A percentile compares a stretch with the other conserved stretches of the same genome.
phyloP scores from a whole-genome alignment of 306 rosid species.

The Begonia masoniana region DNA sequence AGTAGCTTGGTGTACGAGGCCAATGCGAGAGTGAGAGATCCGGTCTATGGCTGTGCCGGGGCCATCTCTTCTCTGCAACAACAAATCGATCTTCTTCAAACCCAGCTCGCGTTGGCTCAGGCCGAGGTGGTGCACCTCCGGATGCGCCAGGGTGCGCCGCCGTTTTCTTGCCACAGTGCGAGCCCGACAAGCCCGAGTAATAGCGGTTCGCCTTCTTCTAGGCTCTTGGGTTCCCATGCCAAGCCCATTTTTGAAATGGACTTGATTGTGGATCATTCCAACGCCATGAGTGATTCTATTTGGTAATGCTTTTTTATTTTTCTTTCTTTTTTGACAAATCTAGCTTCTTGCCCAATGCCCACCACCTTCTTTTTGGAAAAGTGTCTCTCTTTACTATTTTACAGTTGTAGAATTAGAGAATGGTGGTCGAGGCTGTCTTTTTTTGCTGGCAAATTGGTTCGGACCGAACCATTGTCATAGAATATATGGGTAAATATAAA shows the following conservation, averaged over 20 bases:
- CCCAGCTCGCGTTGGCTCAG: conserved; percentile 77
- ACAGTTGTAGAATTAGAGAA: too few relatives aligned
- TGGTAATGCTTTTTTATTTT: conserved; percentile 21
- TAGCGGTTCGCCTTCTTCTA: conserved; percentile 49
- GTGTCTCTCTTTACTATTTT: too few relatives aligned
- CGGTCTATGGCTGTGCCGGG: conserved; percentile 82
- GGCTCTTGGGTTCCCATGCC: conserved; percentile 33
- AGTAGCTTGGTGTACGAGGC: conserved; percentile 91
- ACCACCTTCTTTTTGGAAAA: too few relatives aligned
- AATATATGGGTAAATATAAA: too few relatives aligned
- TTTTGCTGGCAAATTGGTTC: too few relatives aligned
- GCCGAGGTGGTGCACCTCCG: conserved; percentile 81
- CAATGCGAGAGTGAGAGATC: conserved; percentile 75
- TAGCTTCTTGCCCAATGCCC: too few relatives aligned
- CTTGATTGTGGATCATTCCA: conserved; percentile 37
- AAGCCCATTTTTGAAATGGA: conserved; percentile 51
- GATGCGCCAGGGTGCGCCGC: conserved; percentile 28
- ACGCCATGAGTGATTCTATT: conserved; percentile 38
- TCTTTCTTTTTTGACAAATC: too few relatives aligned
- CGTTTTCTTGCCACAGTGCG: conserved; percentile 26
- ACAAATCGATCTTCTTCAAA: conserved; percentile 55
- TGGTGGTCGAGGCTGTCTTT: too few relatives aligned
- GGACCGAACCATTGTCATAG: too few relatives aligned
- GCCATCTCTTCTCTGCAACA: conserved; percentile 73
- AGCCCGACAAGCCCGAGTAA: conserved; percentile 49